phyloP scores from a whole-genome alignment of 139 green algal species.

The Asterochloris erici region DNA sequence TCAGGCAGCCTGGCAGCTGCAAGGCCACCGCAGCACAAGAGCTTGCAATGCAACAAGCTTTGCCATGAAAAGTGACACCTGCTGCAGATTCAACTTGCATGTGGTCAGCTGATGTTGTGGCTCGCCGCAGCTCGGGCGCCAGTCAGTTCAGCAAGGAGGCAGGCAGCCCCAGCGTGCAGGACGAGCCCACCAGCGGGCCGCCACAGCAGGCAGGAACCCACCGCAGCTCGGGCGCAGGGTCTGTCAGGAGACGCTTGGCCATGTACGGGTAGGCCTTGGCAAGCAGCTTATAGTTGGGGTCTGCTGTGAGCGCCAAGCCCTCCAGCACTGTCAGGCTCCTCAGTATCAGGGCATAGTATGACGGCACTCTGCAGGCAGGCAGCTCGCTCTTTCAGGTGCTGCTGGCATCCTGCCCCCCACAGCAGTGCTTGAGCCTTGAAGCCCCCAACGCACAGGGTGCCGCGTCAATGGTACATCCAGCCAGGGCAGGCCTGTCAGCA shows the following conservation, averaged over 20 bases:
- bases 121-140: not conserved
- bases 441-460: no score
- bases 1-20: no score
- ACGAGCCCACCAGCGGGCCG: not conserved
- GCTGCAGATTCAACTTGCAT: not conserved
- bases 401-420: no score
- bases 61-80: not conserved
- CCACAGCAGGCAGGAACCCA: not conserved
- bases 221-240: conserved; percentile 80
- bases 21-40: no score
- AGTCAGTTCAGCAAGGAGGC: not conserved
- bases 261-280: conserved; percentile 95
- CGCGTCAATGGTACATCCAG: no score
- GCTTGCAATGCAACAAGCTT: no score
- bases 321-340: conserved; percentile 94
- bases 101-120: not conserved
- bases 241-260: conserved; percentile 88
- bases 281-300: conserved; percentile 87
- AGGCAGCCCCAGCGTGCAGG: not conserved
- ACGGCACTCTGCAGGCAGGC: conserved; percentile 55
- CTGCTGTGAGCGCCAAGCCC: conserved; percentile 66
- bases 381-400: not conserved
- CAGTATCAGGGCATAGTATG: conserved; percentile 97
- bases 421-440: no score
- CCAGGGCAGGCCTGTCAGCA: no score